These are phyloP conservation scores for Penicillium decumbens DNA, from an alignment of 2,329 filamentous ascomycete species.

Conservation along the genomic window DNA sequence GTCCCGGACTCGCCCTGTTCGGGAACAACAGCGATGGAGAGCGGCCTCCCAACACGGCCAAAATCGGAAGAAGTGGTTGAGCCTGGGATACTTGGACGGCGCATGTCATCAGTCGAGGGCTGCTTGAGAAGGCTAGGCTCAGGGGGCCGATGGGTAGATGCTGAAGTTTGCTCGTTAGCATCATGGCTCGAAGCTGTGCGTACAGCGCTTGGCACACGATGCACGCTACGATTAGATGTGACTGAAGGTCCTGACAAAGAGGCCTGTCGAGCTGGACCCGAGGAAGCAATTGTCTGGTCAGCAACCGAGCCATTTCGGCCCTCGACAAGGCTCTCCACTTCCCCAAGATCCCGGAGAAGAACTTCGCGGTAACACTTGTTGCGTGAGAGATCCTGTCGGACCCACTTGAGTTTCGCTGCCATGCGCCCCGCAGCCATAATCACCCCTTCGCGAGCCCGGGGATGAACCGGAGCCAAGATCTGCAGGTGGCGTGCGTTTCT, in stretches of 20 bases:
- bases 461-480: conserved; percentile 81
- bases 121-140: conserved; percentile 20
- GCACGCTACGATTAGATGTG: conserved; percentile 20
- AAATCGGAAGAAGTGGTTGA: conserved; percentile 34
- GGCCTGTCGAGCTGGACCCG: conserved; percentile 11
- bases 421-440: conserved; percentile 79
- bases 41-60: conserved; percentile 24
- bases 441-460: conserved; percentile 81
- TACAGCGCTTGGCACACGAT: conserved; percentile 21
- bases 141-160: conserved; percentile 17
- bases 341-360: conserved; percentile 75
- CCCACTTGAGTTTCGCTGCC: conserved; percentile 87
- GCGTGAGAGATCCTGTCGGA: conserved; percentile 88
- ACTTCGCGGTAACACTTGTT: conserved; percentile 89
- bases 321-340: conserved; percentile 51
- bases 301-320: conserved; percentile 26
- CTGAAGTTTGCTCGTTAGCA: conserved; percentile 9
- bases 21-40: conserved; percentile 24
- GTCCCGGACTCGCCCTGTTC: conserved; percentile 29
- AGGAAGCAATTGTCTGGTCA: conserved; percentile 17
- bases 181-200: conserved; percentile 25
- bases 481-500: conserved; percentile 87
- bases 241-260: conserved; percentile 19
- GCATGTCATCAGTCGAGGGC: conserved; percentile 21
- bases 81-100: conserved; percentile 31